phyloP scores from a whole-genome alignment of 495 filamentous ascomycete species.

The Pyrenula aspistea region DNA sequence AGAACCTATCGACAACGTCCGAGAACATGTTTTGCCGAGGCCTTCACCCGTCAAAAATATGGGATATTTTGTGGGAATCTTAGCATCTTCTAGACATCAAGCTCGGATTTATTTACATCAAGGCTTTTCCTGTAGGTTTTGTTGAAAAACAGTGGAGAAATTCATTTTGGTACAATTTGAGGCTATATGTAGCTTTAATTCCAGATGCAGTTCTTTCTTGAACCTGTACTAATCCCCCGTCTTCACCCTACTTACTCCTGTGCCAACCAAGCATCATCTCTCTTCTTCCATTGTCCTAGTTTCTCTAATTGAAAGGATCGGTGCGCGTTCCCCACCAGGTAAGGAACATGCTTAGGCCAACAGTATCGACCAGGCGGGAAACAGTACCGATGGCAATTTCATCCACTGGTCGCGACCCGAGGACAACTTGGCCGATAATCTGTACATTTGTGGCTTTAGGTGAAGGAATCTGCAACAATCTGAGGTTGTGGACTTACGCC shows the following conservation, averaged over 20 bases:
- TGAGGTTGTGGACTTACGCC: slow-evolving; percentile 46
- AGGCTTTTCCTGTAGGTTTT: too few relatives aligned
- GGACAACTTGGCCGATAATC: slow-evolving; percentile 77
- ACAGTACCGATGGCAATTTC: slow-evolving; percentile 75
- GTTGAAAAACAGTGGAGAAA: too few relatives aligned
- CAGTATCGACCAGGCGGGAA: slow-evolving; percentile 80
- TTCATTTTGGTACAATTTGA: neutral
- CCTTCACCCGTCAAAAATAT: too few relatives aligned
- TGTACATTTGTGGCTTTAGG: slow-evolving; percentile 15
- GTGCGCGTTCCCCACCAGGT: slow-evolving; percentile 97
- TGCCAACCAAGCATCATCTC: too few relatives aligned
- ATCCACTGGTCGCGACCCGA: slow-evolving; percentile 84
- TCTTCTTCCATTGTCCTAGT: too few relatives aligned
- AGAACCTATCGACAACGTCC: too few relatives aligned
- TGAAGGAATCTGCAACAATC: neutral
- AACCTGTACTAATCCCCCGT: neutral
- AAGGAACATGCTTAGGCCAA: slow-evolving; percentile 81
- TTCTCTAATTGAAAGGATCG: slow-evolving; percentile 64
- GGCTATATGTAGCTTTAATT: neutral
- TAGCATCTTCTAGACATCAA: too few relatives aligned
- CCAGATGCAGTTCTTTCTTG: neutral
- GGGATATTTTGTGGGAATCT: too few relatives aligned
- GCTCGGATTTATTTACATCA: too few relatives aligned
- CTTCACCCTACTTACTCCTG: neutral
- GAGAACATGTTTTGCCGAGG: too few relatives aligned